Percentiles rank a stretch among this genome's conserved stretches.
Conservation (phyloP, 257 asterid species). For the Cynanchum wilfordii region DNA sequence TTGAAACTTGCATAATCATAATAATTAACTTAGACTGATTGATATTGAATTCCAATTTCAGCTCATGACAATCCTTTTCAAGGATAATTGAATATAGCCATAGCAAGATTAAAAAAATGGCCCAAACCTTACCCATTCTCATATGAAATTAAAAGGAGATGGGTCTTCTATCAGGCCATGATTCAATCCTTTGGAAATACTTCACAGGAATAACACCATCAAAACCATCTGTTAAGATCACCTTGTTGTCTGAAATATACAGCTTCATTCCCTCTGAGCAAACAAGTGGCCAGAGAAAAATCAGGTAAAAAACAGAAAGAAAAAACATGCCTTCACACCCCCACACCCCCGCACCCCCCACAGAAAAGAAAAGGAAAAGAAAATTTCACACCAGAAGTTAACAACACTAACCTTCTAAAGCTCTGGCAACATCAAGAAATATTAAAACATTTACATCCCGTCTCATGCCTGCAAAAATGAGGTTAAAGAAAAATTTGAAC, state of each 20-base stretch:
- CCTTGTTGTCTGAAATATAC: conserved; percentile 77
- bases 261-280: conserved; percentile 84
- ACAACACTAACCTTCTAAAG: conserved; percentile 62
- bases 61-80: background rate
- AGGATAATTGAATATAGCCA: background rate
- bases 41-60: background rate
- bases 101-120: background rate
- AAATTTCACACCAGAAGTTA: background rate
- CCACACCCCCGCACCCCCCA: too few relatives aligned
- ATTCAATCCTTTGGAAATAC: conserved; percentile 71
- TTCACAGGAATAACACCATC: conserved; percentile 71
- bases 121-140: background rate
- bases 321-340: too few relatives aligned
- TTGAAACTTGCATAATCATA: background rate
- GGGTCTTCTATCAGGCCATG: conserved; percentile 73
- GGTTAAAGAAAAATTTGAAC: background rate
- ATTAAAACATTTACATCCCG: conserved; percentile 60
- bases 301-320: background rate
- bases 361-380: too few relatives aligned
- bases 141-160: conserved; percentile 31
- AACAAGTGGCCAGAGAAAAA: conserved; percentile 14
- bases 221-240: conserved; percentile 88
- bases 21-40: background rate
- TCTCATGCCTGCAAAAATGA: conserved; percentile 66
- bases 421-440: conserved; percentile 76